Conservation (phyloP, 148 eudicot species). For the Salicornia ramosissima region DNA sequence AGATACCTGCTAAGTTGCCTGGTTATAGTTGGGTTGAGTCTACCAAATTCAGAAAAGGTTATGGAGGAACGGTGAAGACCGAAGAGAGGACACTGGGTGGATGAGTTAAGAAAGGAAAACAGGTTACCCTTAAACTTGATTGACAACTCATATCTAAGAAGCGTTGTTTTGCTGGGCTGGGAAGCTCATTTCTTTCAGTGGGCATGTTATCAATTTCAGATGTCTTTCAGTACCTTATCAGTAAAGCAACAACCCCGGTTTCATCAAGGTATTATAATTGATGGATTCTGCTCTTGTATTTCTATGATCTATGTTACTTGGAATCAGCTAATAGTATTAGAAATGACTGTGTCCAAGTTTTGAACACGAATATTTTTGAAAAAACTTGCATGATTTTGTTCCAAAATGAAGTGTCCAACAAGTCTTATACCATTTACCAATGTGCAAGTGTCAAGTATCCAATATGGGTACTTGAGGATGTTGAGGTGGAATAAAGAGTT, state of each 20-base stretch:
- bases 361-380: too few relatives aligned
- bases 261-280: not conserved
- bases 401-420: too few relatives aligned
- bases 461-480: too few relatives aligned
- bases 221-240: not conserved
- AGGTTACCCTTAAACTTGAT: not conserved
- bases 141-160: not conserved
- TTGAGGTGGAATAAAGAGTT: too few relatives aligned
- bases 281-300: not conserved
- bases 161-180: not conserved
- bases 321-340: too few relatives aligned
- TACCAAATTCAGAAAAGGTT: not conserved
- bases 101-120: not conserved
- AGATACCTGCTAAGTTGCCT: conserved; percentile 30
- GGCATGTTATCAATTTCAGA: not conserved
- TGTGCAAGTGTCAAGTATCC: too few relatives aligned
- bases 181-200: not conserved
- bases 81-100: not conserved
- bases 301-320: too few relatives aligned
- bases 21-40: conserved; percentile 35
- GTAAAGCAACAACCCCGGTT: not conserved
- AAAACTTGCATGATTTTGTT: too few relatives aligned
- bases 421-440: too few relatives aligned
- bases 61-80: not conserved
- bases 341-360: too few relatives aligned